Conservation (phyloP, 2,329 filamentous ascomycete species). For the Calonectria montana region DNA sequence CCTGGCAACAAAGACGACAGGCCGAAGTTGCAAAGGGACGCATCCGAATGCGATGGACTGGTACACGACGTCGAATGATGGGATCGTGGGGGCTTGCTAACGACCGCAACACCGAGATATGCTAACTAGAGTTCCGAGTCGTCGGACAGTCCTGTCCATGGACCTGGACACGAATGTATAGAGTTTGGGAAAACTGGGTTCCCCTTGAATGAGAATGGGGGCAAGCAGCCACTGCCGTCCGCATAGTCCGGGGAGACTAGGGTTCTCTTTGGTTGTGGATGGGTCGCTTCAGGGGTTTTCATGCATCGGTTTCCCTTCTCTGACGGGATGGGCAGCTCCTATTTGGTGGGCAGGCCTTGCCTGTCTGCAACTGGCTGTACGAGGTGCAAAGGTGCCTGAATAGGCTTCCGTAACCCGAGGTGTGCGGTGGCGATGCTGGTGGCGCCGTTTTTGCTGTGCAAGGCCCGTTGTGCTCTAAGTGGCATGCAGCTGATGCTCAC, state of each 20-base stretch:
- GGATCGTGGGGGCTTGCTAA: not conserved
- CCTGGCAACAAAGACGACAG: not conserved
- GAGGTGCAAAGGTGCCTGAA: not conserved
- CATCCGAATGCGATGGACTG: constrained; percentile 36
- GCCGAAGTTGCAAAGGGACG: not conserved
- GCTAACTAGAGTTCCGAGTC: constrained; percentile 4
- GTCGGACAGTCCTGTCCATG: constrained; percentile 1
- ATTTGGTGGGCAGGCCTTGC: not conserved
- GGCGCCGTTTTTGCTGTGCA: not conserved
- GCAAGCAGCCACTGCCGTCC: constrained; percentile 19
- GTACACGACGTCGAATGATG: constrained; percentile 28
- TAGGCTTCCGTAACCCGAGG: constrained; percentile 2
- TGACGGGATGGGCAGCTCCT: not conserved
- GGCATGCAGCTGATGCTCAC: constrained; percentile 3
- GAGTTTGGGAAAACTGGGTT: not conserved
- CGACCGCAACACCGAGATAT: not conserved
- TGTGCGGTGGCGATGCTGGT: not conserved
- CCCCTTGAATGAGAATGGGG: constrained; percentile 10
- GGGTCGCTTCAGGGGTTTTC: constrained; percentile 15
- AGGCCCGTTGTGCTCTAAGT: not conserved
- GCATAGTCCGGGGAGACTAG: constrained; percentile 14
- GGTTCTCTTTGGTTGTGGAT: constrained; percentile 13
- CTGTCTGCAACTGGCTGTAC: not conserved
- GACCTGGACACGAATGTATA: constrained; percentile 7
- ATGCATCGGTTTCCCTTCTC: not conserved